Evolutionary conservation across 2,329 filamentous ascomycete genomes (phyloP), one percentile per base, ranked within the genome.

Genomic region (Fonsecaea monophora): DNA sequence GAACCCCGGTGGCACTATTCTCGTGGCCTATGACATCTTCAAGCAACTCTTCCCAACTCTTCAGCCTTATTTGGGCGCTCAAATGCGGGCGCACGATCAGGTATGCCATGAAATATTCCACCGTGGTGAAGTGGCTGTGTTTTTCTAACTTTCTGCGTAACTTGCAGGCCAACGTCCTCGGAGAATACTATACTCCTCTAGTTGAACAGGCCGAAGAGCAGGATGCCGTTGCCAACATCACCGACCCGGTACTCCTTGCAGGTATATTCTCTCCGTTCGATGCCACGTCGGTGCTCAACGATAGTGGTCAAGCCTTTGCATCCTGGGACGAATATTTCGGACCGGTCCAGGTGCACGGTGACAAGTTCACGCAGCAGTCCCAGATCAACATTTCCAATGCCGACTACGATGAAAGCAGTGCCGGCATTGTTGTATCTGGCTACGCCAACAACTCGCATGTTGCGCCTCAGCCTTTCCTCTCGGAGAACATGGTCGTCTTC

Each of bases 1-100:
- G 1, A 91, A 91, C 69, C 80, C 79, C 0, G 89, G 89, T 37
- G 89, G 89, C 0, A 76, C 76, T 53, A 73, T 86, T 10, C 69
- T 77, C 2, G 78, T 81, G 6, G 83, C 81, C 1, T 80, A 80
- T 54, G 81, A 84, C 50, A 71, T 83, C 1, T 88, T 88, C 74
- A 81, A 81, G 55, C 82, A 85, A 70, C 79, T 87, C 53, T 86
- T 86, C 74, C 85, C 85, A 0, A 69, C 75, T 8, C 71, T 75
- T 30, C 34, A 62, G 37, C 60, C 60, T 12, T 62, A 62, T 2
- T 74, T 77, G 7, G 78, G 80, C 3, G 84, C 37, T 3, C 53
- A 55, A 15, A 13, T 45, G 10, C 60, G 60, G 18, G 60, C 60
- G 15, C 35, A 55, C 18, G 18, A 53, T 9, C 60, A 62, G 59